Evolutionary conservation across 345 rosid genomes (phyloP), one percentile per base, ranked within the genome.

Genomic region (Rhizophora mangle): DNA sequence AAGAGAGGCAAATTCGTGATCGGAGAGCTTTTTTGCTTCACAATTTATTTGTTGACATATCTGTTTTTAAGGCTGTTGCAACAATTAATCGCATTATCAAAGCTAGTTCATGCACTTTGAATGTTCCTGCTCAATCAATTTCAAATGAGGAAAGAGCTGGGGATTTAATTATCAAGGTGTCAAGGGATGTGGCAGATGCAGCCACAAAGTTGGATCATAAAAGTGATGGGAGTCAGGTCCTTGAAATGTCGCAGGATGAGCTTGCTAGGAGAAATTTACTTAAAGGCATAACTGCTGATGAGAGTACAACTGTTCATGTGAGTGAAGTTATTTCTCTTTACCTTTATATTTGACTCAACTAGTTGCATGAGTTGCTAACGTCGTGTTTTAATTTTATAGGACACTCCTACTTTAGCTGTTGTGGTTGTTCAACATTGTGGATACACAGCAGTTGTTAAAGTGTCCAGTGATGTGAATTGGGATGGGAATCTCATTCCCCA

Each of bases 251-350:
- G 5, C 73, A 68, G 60, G 81, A 77, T 47, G 81, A 77, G n/a
- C 81, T 77, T 63, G 77, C 74, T 21, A 76, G 20, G 62, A 68
- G 81, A 60, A 77, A 77, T 72, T 68, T 77, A 52, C 71, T 77
- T 18, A 77, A 77, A 62, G 81, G 81, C 21, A 77, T 77, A 68
- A 77, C 71, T 19, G 81, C 81, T 43, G 77, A 77, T 72, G 81
- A 77, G 64, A 77, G 81, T 65, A 71, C 81, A 19, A 77, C 81
- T 56, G 77, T 77, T 52, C 81, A 77, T 68, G 81, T 77, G 31
- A 64, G 81, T 64, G n/a, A 62, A 61, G 31, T 37, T 31, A 72
- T 65, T 66, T 19, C 72, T 80, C 26, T 39, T 24, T 63, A 32
- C 75, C 73, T 34, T 59, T 39, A 9, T 62, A 30, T 63, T 60